Percentiles rank a stretch among this genome's conserved stretches.
These are phyloP conservation scores for Cornus suecica DNA, from an alignment of 148 eudicot genomes.

Conservation along the genomic window DNA sequence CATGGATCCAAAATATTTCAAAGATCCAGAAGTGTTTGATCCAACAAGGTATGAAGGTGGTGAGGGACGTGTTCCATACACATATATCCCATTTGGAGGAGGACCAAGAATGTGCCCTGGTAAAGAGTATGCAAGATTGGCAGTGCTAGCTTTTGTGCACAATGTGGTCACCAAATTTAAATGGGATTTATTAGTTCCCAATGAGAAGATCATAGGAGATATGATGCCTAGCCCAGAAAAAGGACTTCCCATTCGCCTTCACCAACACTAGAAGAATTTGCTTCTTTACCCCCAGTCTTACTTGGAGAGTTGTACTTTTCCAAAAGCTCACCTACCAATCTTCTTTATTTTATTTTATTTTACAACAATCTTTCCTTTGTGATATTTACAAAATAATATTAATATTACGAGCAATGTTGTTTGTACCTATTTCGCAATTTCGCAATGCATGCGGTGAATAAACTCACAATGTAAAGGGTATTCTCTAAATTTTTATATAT, in stretches of 20 bases:
- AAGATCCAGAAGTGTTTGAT: conserved; percentile 11
- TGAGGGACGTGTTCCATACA: conserved; percentile 10
- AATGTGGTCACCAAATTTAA: conserved; percentile 17
- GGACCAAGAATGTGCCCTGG: neutral
- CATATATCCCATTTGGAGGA: conserved; percentile 11
- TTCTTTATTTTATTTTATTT: no score
- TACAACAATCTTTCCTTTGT: no score
- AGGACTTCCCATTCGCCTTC: conserved; percentile 15
- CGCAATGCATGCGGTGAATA: no score
- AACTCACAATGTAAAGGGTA: no score
- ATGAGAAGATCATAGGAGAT: conserved; percentile 17
- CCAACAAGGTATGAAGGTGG: conserved; percentile 13
- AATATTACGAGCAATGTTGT: no score
- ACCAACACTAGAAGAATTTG: neutral
- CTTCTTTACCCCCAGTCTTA: no score
- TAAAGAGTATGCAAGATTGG: neutral
- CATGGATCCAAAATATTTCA: conserved; percentile 11
- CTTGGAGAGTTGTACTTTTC: no score
- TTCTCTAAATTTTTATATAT: no score
- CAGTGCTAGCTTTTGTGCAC: conserved; percentile 13
- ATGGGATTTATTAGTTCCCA: conserved; percentile 13
- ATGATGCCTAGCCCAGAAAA: conserved; percentile 21
- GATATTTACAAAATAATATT: no score
- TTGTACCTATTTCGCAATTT: no score
- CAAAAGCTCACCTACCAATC: no score